Percentiles rank a stretch among this genome's conserved stretches.
Evolutionary conservation across 2,329 filamentous ascomycete species (phyloP).

Genomic region (Colletotrichum simmondsii): DNA sequence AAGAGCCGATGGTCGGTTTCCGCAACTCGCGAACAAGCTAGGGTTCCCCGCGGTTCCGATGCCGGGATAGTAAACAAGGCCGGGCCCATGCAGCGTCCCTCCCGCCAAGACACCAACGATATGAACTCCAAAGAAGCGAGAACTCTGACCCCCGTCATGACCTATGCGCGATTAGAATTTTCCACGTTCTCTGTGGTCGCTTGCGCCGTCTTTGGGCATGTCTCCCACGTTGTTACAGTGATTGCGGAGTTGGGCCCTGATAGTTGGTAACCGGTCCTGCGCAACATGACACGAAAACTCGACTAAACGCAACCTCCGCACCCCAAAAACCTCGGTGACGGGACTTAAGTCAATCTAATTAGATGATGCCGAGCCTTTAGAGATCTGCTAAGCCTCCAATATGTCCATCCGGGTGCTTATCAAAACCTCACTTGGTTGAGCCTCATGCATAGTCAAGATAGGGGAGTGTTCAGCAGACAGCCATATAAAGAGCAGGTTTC

Average conservation of each 20-base stretch:
- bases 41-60: slow-evolving; percentile 25
- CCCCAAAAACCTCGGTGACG: background rate
- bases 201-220: background rate
- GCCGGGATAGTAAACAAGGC: background rate
- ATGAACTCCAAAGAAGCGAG: background rate
- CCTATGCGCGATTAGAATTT: slow-evolving; percentile 15
- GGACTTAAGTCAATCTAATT: slow-evolving; percentile 5
- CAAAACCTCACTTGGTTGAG: slow-evolving; percentile 9
- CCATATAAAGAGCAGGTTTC: background rate
- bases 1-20: background rate
- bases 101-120: slow-evolving; percentile 21
- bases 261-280: slow-evolving; percentile 8
- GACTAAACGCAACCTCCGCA: slow-evolving; percentile 8
- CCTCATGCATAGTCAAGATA: background rate
- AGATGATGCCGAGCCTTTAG: slow-evolving; percentile 1
- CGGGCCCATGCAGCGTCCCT: slow-evolving; percentile 4
- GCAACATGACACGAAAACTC: background rate
- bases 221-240: slow-evolving; percentile 7
- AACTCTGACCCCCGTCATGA: slow-evolving; percentile 2
- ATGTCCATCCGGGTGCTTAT: slow-evolving; percentile 20
- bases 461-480: background rate
- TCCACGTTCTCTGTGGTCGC: background rate
- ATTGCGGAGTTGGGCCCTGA: slow-evolving; percentile 14
- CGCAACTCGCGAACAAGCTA: background rate
- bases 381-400: background rate